A percentile compares a stretch with the other conserved stretches of the same genome.
Evolutionary conservation across 805 yeast species (phyloP).

Genomic region (Lipomyces anomalus): DNA sequence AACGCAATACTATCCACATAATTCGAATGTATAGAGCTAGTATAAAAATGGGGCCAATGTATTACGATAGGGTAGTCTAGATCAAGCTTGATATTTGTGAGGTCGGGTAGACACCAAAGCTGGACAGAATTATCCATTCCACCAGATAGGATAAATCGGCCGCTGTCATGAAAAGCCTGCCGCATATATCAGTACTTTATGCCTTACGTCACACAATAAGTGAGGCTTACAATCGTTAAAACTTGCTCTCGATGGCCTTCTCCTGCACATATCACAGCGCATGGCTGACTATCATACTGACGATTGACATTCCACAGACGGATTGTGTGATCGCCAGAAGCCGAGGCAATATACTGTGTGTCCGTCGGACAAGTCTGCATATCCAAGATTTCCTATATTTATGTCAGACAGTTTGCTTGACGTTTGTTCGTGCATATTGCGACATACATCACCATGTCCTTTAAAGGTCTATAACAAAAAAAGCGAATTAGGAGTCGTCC

Average conservation of each 20-base stretch:
- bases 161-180: constrained; percentile 16
- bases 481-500: too few species aligned
- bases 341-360: constrained; percentile 53
- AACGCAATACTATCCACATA: constrained; percentile 20
- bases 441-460: constrained; percentile 18
- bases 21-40: constrained; percentile 15
- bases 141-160: constrained; percentile 19
- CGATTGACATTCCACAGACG: constrained; percentile 54
- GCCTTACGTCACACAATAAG: not conserved
- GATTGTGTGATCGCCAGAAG: constrained; percentile 78
- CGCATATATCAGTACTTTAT: not conserved
- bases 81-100: constrained; percentile 3
- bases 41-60: constrained; percentile 19
- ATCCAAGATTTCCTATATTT: constrained; percentile 13
- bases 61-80: constrained; percentile 16
- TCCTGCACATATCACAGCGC: constrained; percentile 21
- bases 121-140: constrained; percentile 20
- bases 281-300: constrained; percentile 9
- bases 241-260: constrained; percentile 23
- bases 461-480: constrained; percentile 6
- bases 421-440: too few species aligned
- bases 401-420: not conserved
- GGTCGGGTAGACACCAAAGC: constrained; percentile 20
- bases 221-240: constrained; percentile 6
- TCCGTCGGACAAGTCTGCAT: constrained; percentile 12